Base-by-base conservation (phyloP, 1,139 yeast genomes). In the Saccharomyces hybrid region DNA sequence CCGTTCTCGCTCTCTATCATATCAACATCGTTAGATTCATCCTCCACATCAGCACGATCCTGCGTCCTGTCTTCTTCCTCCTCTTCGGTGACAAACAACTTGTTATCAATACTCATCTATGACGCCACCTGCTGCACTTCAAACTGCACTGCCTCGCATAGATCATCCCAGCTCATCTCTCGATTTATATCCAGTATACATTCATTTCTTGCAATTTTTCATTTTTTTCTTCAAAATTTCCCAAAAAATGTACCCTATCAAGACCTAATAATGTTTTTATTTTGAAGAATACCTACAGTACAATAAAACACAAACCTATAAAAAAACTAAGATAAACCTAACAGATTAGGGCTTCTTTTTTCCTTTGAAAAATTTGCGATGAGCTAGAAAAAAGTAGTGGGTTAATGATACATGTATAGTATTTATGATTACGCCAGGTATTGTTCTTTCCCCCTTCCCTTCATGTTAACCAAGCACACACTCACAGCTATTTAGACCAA, bases 11-110 rank as follows among this genome's bases (percentile, higher is more conserved):
- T 13, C n/a, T 11, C 44, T 38, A 20, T 38, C 44, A 38, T 38
- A 16, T 38, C 44, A 38, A 38, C 44, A 16, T 38, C 44, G 25
- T 38, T 38, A 16, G 44, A 38, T 16, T 38, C 44, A 11, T 38
- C 25, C 25, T 38, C 25, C 11, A 38, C 57, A 2, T 52, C 57
- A 31, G 23, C 46, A 28, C 50, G 14, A 5, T 20, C n/a, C 44
- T 23, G 27, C 49, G 38, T 30, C 16, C 14, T 23, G 14, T 49
- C 57, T 13, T 48, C 51, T 30, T 58, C 60, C 23, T 63, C 67
- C n/a, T 65, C 68, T 31, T 66, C 69, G n/a, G 61, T 50, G 13
- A 66, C 69, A 56, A 66, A 66, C 34, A 66, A 53, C 46, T 57
- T 59, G 50, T 59, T 62, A 20, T 50, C 34, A 9, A 53, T 44